These are phyloP conservation scores for Lactifluus pinguis DNA, from an alignment of 768 basidiomycete genomes.

Conservation along the genomic window DNA sequence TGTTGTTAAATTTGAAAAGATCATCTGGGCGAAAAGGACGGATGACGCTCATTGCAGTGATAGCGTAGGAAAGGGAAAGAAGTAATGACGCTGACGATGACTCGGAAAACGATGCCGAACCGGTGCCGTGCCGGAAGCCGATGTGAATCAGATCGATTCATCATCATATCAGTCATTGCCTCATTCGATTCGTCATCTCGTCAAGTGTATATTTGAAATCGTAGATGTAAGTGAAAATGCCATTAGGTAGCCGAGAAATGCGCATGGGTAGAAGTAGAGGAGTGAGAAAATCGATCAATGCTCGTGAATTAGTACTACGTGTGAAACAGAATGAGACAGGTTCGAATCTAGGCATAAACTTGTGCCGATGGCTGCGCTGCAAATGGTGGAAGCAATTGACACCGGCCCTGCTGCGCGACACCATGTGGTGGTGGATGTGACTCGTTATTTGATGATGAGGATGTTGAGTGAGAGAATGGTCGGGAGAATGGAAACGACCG, in stretches of 20 bases:
- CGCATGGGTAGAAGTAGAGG: not conserved
- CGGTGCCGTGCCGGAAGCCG: not conserved
- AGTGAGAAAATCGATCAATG: not conserved
- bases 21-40: slow-evolving; percentile 84
- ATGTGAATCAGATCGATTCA: not conserved
- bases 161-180: not conserved
- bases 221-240: not conserved
- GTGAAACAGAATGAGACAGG: not conserved
- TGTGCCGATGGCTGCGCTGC: slow-evolving; percentile 12
- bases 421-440: not conserved
- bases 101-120: too few relatives aligned
- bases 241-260: not conserved
- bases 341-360: slow-evolving; percentile 12
- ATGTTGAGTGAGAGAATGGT: not conserved
- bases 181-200: not conserved
- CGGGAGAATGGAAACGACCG: slow-evolving; percentile 16
- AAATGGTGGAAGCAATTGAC: slow-evolving; percentile 13
- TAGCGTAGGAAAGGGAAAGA: too few relatives aligned
- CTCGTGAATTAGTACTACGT: not conserved
- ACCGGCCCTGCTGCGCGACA: slow-evolving; percentile 5
- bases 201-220: not conserved
- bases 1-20: slow-evolving; percentile 88
- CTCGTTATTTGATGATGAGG: slow-evolving; percentile 2
- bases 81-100: not conserved
- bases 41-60: slow-evolving; percentile 62